phyloP scores from a whole-genome alignment of 2,329 filamentous ascomycete species.

The Cladorrhinum sp. region DNA sequence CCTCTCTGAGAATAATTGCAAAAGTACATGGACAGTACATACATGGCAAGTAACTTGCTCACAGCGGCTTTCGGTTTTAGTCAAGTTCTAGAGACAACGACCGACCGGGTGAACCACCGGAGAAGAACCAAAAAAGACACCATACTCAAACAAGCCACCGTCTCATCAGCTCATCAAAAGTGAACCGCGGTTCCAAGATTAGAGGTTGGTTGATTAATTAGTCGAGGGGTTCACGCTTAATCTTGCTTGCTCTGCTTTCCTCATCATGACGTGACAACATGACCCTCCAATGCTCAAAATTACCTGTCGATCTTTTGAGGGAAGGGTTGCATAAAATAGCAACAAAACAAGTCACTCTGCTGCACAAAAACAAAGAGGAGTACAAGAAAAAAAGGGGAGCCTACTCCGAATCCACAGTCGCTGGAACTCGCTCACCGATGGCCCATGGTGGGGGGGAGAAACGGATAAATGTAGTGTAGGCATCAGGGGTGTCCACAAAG shows the following conservation, averaged over 20 bases:
- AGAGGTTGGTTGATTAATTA: not conserved
- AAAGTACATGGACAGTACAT: not conserved
- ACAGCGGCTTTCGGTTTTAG: not conserved
- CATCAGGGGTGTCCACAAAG: not conserved
- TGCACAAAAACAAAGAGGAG: not conserved
- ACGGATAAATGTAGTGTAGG: not conserved
- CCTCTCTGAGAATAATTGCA: not conserved
- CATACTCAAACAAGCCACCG: not conserved
- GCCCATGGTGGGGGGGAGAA: not conserved
- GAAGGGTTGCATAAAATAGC: not conserved
- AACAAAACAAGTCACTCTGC: not conserved
- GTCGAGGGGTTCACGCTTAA: not conserved
- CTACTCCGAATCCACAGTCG: not conserved
- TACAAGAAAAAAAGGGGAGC: not conserved
- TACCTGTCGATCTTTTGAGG: not conserved
- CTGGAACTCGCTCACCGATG: not conserved
- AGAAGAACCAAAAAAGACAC: not conserved
- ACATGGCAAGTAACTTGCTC: not conserved
- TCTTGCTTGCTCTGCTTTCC: not conserved
- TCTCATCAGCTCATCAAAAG: not conserved
- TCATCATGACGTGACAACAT: not conserved
- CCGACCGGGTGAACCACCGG: not conserved
- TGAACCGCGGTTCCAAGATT: not conserved
- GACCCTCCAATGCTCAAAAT: not conserved
- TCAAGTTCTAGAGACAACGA: not conserved